phyloP scores from a whole-genome alignment of 148 eudicot species.

The Vaccinium darrowii region DNA sequence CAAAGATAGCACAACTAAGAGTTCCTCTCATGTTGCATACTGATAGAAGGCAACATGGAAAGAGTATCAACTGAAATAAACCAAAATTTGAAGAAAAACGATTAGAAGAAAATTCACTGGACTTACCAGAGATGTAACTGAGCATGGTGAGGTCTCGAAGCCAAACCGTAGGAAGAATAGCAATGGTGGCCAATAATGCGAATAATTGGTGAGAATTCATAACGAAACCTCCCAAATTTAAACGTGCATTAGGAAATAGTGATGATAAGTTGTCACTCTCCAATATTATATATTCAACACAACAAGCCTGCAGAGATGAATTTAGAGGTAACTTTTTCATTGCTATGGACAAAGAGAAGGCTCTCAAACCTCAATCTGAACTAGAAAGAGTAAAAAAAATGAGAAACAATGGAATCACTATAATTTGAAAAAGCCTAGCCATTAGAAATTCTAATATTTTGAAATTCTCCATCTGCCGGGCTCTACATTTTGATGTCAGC shows the following conservation, averaged over 20 bases:
- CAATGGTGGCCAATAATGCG: constrained; percentile 59
- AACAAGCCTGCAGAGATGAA: constrained; percentile 59
- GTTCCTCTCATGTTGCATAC: neutral
- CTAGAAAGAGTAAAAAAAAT: neutral
- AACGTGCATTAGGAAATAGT: constrained; percentile 74
- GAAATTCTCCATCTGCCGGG: neutral
- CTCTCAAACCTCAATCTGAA: neutral
- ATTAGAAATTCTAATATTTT: neutral
- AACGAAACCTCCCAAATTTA: constrained; percentile 43
- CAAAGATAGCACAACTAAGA: constrained; percentile 14
- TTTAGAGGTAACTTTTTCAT: constrained; percentile 2
- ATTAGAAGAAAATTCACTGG: neutral
- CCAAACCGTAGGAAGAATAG: constrained; percentile 93
- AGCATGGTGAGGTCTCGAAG: constrained; percentile 76
- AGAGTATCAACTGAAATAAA: neutral
- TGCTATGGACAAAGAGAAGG: neutral
- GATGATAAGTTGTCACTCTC: constrained; percentile 91
- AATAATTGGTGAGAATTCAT: constrained; percentile 63
- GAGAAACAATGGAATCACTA: neutral
- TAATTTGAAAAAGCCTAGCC: neutral
- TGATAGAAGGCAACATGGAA: neutral
- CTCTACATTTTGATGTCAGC: neutral
- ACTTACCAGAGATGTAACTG: constrained; percentile 84
- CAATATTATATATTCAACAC: constrained; percentile 82
- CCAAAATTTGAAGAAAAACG: neutral